A percentile compares a stretch with the other conserved stretches of the same genome.
phyloP scores from a whole-genome alignment of 768 basidiomycete genomes.

The Porphyrellus cyaneotinctus region DNA sequence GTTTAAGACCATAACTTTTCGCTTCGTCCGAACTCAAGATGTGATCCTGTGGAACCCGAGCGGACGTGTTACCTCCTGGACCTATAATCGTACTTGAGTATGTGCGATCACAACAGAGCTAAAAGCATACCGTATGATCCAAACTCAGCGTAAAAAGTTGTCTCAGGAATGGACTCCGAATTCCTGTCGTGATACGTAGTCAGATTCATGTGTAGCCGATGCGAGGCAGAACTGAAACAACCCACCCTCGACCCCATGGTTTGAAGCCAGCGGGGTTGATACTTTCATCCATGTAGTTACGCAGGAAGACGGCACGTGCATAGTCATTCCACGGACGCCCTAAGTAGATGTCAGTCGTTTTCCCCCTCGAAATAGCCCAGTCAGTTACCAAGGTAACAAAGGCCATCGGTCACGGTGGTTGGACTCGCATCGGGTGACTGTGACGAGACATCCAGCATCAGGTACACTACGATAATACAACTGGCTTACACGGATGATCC shows the following conservation, averaged over 20 bases:
- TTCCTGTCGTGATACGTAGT: constrained; percentile 36
- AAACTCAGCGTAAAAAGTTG: constrained; percentile 58
- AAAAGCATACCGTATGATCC: constrained; percentile 42
- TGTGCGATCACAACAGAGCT: not conserved
- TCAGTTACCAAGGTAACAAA: constrained; percentile 48
- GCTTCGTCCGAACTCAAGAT: constrained; percentile 33
- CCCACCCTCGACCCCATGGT: constrained; percentile 35
- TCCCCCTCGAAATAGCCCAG: not conserved
- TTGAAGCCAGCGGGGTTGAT: constrained; percentile 50
- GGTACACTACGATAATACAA: not conserved
- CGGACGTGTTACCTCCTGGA: constrained; percentile 47
- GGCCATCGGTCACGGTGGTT: constrained; percentile 39
- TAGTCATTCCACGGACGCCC: constrained; percentile 60
- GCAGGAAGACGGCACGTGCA: constrained; percentile 50
- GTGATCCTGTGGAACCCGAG: constrained; percentile 45
- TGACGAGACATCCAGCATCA: not conserved
- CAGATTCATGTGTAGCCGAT: not conserved
- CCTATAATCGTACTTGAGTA: constrained; percentile 31
- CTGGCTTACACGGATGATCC: constrained; percentile 50
- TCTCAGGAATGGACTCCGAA: constrained; percentile 44
- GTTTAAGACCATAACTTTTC: constrained; percentile 38
- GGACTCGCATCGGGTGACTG: constrained; percentile 59
- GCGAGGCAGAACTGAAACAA: not conserved
- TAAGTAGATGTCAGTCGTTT: constrained; percentile 1
- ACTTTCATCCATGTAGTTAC: constrained; percentile 56